phyloP scores from a whole-genome alignment of 257 asterid genomes.

The Fraxinus cuspidata region DNA sequence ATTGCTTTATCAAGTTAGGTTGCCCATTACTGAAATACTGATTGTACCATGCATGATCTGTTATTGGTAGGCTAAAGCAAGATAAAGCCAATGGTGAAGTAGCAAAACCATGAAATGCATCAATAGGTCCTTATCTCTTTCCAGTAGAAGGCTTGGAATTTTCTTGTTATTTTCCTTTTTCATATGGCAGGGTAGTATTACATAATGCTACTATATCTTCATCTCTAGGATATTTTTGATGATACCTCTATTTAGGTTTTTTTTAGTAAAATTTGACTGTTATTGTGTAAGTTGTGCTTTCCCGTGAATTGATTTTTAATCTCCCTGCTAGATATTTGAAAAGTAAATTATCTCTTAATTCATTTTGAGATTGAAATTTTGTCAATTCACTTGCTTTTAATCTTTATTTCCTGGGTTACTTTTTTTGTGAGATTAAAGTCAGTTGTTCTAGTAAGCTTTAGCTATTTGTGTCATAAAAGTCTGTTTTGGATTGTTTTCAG shows the following conservation, averaged over 20 bases:
- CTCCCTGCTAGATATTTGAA: background rate
- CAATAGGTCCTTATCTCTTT: background rate
- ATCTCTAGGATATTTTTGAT: background rate
- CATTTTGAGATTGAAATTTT: background rate
- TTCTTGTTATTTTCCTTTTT: background rate
- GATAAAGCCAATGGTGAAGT: background rate
- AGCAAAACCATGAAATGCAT: background rate
- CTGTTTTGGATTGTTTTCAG: slow-evolving; percentile 27
- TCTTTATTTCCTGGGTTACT: background rate
- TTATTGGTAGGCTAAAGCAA: background rate
- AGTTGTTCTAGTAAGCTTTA: background rate
- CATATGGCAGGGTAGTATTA: background rate
- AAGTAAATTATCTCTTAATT: background rate
- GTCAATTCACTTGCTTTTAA: background rate
- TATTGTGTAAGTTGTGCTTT: background rate
- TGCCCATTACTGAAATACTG: background rate
- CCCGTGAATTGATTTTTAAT: background rate
- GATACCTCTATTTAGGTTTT: background rate
- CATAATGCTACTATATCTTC: background rate
- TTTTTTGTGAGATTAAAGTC: background rate
- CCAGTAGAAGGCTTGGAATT: background rate
- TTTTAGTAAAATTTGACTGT: background rate
- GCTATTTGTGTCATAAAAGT: background rate
- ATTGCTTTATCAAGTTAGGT: background rate
- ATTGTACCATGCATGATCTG: background rate